phyloP scores from a whole-genome alignment of 140 eudicot species.

The Erigeron philadelphicus region DNA sequence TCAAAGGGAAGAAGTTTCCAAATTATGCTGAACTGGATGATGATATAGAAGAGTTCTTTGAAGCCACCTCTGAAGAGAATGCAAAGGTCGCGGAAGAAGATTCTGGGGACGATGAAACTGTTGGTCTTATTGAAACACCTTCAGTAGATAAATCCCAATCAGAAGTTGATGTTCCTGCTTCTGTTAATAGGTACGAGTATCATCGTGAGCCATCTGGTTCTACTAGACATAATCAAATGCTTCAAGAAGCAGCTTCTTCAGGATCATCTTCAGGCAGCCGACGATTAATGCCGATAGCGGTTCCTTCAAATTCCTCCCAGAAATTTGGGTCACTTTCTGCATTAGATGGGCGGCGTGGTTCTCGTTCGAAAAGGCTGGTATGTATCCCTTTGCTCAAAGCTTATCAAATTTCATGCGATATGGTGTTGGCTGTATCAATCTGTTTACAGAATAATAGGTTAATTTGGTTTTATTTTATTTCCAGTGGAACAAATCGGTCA shows the following conservation, averaged over 20 bases:
- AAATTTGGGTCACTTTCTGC: constrained; percentile 91
- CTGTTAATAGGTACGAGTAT: constrained; percentile 47
- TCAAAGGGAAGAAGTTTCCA: constrained; percentile 62
- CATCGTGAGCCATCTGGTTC: constrained; percentile 26
- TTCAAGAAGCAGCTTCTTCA: constrained; percentile 68
- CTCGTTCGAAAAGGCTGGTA: constrained; percentile 69
- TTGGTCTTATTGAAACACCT: constrained; percentile 44
- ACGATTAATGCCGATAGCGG: constrained; percentile 38
- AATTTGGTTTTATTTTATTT: neutral
- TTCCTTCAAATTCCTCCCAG: constrained; percentile 77
- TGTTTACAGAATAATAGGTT: neutral
- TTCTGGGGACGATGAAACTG: constrained; percentile 66
- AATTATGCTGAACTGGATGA: constrained; percentile 83
- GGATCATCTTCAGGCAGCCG: constrained; percentile 67
- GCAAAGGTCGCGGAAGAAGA: constrained; percentile 40
- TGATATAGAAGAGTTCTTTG: constrained; percentile 66
- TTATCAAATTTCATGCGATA: neutral
- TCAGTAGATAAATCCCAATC: constrained; percentile 36
- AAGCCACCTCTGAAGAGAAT: constrained; percentile 59
- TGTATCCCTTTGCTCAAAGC: constrained; percentile 16
- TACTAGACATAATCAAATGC: constrained; percentile 24
- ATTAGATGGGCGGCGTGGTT: constrained; percentile 69
- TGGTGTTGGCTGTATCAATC: neutral
- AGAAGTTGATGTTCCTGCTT: constrained; percentile 54
- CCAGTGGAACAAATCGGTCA: too few relatives aligned